Conservation (phyloP, 192 early-diverging fungal genomes). For the Neocallimastix lanati region DNA sequence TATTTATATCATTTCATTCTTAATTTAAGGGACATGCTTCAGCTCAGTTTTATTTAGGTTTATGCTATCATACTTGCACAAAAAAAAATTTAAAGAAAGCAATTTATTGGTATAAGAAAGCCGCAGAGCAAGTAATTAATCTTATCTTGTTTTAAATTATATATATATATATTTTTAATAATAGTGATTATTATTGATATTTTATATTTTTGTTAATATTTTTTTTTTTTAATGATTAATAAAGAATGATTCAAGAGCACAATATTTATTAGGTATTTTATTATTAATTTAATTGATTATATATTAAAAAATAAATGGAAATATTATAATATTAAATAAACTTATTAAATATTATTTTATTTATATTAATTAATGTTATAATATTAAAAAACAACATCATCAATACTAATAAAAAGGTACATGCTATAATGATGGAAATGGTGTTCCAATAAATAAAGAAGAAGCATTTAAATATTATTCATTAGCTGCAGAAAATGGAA, state of each 20-base stretch:
- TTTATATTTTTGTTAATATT: no score
- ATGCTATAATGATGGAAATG: neutral
- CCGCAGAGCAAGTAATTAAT: neutral
- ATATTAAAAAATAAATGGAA: no score
- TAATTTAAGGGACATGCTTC: neutral
- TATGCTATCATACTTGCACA: neutral
- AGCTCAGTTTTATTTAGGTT: neutral
- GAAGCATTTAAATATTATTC: neutral
- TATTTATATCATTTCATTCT: no score
- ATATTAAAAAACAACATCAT: no score
- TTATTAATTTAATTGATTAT: neutral
- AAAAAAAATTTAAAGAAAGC: neutral
- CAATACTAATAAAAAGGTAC: no score
- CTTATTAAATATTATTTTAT: no score
- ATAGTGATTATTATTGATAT: no score
- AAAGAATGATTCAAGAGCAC: neutral
- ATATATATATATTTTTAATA: no score
- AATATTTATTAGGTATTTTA: neutral
- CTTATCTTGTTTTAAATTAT: no score
- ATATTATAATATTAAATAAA: no score
- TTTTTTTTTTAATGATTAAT: neutral
- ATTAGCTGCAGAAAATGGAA: constrained; percentile 1
- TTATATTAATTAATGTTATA: no score
- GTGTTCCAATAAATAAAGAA: neutral
- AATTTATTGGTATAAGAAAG: neutral